A percentile compares a stretch with the other conserved stretches of the same genome.
Conservation (phyloP, 2,329 filamentous ascomycete species). For the Ascochyta lentis region DNA sequence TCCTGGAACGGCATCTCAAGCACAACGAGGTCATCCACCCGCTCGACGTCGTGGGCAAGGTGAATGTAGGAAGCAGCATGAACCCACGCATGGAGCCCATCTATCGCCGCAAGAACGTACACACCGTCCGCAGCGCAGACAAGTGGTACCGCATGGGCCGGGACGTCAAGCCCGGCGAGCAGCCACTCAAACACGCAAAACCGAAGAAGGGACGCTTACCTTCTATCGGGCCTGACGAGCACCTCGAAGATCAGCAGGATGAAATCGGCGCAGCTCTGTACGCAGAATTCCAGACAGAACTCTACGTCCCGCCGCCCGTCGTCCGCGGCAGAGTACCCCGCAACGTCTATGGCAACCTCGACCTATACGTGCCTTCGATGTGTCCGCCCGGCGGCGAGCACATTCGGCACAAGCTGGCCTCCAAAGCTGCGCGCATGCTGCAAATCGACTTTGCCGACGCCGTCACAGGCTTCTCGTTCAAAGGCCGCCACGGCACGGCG, state of each 20-base stretch:
- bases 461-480: constrained; percentile 88
- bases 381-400: constrained; percentile 66
- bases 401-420: constrained; percentile 64
- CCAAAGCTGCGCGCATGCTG: constrained; percentile 75
- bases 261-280: constrained; percentile 63
- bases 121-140: constrained; percentile 76
- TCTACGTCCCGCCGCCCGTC: constrained; percentile 79
- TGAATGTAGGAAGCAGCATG: constrained; percentile 68
- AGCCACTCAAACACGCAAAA: constrained; percentile 75
- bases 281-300: constrained; percentile 67
- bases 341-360: constrained; percentile 68
- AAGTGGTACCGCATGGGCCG: constrained; percentile 91
- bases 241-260: constrained; percentile 45
- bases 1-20: constrained; percentile 82
- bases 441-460: constrained; percentile 88
- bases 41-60: constrained; percentile 75
- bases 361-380: constrained; percentile 70
- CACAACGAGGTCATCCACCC: constrained; percentile 83
- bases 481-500: constrained; percentile 83
- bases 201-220: constrained; percentile 39
- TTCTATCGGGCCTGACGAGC: constrained; percentile 39
- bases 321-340: constrained; percentile 72
- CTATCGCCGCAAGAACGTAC: constrained; percentile 82
- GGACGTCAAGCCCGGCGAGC: constrained; percentile 76
- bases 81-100: constrained; percentile 73